Evolutionary conservation across 768 basidiomycete species (phyloP).

Genomic region (Hemileccinum rubropunctum): DNA sequence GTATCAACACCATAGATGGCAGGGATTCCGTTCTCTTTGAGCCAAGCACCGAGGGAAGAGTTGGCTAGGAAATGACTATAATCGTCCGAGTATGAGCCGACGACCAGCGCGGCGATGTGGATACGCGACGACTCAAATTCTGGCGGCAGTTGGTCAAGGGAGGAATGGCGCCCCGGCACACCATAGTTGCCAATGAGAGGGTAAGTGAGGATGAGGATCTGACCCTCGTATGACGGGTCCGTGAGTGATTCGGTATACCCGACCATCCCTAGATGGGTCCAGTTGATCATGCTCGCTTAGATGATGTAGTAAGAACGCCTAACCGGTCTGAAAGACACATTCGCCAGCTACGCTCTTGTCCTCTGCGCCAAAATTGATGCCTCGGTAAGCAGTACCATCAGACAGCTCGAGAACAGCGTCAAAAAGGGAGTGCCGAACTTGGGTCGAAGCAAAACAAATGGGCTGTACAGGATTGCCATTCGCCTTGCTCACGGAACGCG

Average conservation of each 20-base stretch:
- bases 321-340: constrained; percentile 99
- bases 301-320: constrained; percentile 28
- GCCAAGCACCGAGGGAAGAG: constrained; percentile 87
- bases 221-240: constrained; percentile 97
- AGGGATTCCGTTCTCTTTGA: constrained; percentile 91
- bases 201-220: constrained; percentile 96
- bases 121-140: constrained; percentile 96
- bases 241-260: constrained; percentile 98
- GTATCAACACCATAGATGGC: constrained; percentile 97
- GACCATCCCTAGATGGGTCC: constrained; percentile 83
- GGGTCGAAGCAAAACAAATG: constrained; percentile 32
- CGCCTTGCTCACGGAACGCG: constrained; percentile 41
- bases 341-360: constrained; percentile 92
- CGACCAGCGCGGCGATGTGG: constrained; percentile 87
- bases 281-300: constrained; percentile 13
- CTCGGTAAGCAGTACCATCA: constrained; percentile 85
- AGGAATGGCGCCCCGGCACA: constrained; percentile 66
- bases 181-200: constrained; percentile 98
- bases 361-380: constrained; percentile 91
- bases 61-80: constrained; percentile 93
- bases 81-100: constrained; percentile 91
- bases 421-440: constrained; percentile 19
- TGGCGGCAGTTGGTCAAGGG: constrained; percentile 55
- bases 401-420: constrained; percentile 85
- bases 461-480: constrained; percentile 36